These are phyloP conservation scores for Dipteronia dyeriana DNA, from an alignment of 345 rosid genomes.

Conservation along the genomic window DNA sequence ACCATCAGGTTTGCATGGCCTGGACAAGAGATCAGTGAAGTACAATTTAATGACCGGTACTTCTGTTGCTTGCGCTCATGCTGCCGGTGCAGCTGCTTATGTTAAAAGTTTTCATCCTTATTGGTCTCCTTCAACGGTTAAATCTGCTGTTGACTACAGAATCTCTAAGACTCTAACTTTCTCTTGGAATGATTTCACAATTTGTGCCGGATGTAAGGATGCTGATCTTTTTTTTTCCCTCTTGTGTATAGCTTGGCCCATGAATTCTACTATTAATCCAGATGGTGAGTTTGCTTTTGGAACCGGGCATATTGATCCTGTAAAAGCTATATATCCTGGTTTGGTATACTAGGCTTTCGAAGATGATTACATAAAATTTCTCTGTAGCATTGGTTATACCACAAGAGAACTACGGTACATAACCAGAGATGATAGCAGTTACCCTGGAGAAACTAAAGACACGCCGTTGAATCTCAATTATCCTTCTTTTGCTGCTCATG, in stretches of 20 bases:
- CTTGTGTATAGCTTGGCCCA: slow-evolving; percentile 36
- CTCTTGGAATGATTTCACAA: background rate
- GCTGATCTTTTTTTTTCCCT: background rate
- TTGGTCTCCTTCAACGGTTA: slow-evolving; percentile 67
- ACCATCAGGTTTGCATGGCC: background rate
- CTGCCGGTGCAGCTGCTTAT: slow-evolving; percentile 48
- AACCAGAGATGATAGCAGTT: slow-evolving; percentile 9
- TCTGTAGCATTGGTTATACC: background rate
- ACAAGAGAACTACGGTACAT: no score
- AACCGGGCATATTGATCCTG: slow-evolving; percentile 30
- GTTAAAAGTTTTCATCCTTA: slow-evolving; percentile 45
- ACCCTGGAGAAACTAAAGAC: slow-evolving; percentile 14
- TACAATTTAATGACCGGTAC: slow-evolving; percentile 49
- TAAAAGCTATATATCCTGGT: slow-evolving; percentile 33
- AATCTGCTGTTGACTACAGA: slow-evolving; percentile 72
- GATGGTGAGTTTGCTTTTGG: slow-evolving; percentile 43
- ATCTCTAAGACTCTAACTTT: slow-evolving; percentile 13
- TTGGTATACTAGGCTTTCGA: slow-evolving; percentile 25
- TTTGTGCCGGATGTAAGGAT: no score
- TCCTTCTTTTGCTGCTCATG: slow-evolving; percentile 33
- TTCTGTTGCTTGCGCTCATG: slow-evolving; percentile 65
- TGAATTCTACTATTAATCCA: slow-evolving; percentile 31
- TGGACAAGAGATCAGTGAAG: slow-evolving; percentile 28
- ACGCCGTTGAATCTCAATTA: slow-evolving; percentile 34
- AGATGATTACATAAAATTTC: slow-evolving; percentile 27